Conservation (phyloP, 202 grass and related monocot genomes). For the Hordeum pubiflorum region DNA sequence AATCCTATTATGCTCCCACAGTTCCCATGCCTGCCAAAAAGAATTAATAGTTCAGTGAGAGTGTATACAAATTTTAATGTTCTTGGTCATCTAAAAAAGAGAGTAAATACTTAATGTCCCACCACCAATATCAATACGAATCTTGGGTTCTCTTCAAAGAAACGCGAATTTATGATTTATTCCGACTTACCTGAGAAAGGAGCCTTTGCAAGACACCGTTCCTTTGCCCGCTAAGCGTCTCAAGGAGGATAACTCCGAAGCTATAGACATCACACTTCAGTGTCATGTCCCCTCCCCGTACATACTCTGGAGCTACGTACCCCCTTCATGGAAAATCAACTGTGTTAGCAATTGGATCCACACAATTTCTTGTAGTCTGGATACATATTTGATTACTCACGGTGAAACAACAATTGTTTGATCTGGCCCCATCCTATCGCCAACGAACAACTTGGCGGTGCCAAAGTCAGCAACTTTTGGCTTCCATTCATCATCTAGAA, state of each 20-base stretch:
- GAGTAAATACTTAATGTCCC: background rate
- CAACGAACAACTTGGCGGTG: background rate
- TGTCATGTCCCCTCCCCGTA: background rate
- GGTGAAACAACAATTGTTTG: background rate
- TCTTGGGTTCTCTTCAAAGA: background rate
- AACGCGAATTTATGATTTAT: background rate
- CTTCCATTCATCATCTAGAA: background rate
- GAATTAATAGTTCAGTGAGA: no score
- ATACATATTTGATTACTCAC: background rate
- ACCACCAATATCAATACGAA: background rate
- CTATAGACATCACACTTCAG: conserved; percentile 17
- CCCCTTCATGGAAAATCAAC: background rate
- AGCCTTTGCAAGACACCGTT: background rate
- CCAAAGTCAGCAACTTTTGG: conserved; percentile 28
- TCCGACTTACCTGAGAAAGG: background rate
- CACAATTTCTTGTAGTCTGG: background rate
- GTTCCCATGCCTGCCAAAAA: background rate
- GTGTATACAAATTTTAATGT: no score
- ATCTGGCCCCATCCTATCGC: background rate
- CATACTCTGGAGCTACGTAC: conserved; percentile 23
- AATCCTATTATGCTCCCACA: background rate
- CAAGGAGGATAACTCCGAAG: conserved; percentile 1
- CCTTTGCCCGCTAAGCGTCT: background rate
- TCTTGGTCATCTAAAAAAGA: background rate
- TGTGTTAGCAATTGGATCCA: background rate